These are phyloP conservation scores for Candida tunisiensis DNA, from an alignment of 1,139 yeast species.

Conservation along the genomic window DNA sequence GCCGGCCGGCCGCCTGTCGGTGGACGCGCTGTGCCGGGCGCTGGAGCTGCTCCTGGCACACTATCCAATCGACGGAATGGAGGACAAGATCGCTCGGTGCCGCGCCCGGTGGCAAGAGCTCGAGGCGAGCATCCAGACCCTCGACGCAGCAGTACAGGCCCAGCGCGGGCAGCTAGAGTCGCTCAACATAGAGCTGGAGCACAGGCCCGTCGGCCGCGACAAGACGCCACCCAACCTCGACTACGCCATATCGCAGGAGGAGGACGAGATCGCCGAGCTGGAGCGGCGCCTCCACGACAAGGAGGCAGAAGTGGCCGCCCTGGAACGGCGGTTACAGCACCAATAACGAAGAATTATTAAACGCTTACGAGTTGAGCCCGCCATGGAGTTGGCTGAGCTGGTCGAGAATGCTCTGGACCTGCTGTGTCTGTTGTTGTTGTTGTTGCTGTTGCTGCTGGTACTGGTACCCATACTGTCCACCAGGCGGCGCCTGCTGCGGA, in stretches of 20 bases:
- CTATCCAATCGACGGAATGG: conserved; percentile 17
- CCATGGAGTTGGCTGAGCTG: conserved; percentile 13
- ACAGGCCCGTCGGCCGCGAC: too few relatives aligned
- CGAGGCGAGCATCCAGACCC: conserved; percentile 11
- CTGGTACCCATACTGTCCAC: not conserved
- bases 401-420: conserved; percentile 13
- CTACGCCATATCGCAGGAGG: too few relatives aligned
- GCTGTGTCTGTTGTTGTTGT: conserved; percentile 7
- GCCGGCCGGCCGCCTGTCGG: too few relatives aligned
- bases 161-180: conserved; percentile 12
- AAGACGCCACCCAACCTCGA: too few relatives aligned
- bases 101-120: conserved; percentile 10
- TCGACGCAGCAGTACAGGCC: conserved; percentile 19
- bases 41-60: conserved; percentile 13
- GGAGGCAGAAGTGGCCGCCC: too few relatives aligned
- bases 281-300: too few relatives aligned
- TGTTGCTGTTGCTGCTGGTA: conserved; percentile 11
- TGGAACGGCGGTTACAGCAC: too few relatives aligned
- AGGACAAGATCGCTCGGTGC: conserved; percentile 10
- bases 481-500: not conserved
- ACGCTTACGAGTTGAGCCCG: too few relatives aligned
- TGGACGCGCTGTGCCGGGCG: conserved; percentile 18
- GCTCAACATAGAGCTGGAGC: too few relatives aligned
- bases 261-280: too few relatives aligned
- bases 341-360: too few relatives aligned